phyloP scores from a whole-genome alignment of 1,139 yeast genomes.

The Ogataea hybrid region DNA sequence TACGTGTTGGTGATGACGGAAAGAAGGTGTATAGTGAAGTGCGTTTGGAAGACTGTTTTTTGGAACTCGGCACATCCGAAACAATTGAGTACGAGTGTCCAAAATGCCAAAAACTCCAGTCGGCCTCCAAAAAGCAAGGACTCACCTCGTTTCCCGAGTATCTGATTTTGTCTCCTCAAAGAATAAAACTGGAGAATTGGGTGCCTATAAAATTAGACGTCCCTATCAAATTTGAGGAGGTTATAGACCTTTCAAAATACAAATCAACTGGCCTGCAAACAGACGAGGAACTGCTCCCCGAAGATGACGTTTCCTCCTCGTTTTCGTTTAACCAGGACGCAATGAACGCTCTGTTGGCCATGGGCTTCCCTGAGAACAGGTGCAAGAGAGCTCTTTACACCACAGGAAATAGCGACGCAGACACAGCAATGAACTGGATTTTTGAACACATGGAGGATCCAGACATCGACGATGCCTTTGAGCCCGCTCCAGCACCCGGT shows the following conservation, averaged over 20 bases:
- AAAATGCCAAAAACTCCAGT: conserved; percentile 42
- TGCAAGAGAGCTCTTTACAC: conserved; percentile 64
- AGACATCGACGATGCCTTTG: conserved; percentile 66
- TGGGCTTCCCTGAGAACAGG: conserved; percentile 85
- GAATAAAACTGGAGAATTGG: conserved; percentile 88
- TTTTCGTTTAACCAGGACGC: conserved; percentile 59
- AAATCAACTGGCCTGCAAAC: conserved; percentile 36
- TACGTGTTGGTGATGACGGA: conserved; percentile 42
- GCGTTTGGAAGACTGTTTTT: conserved; percentile 51
- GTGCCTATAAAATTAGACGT: conserved; percentile 80
- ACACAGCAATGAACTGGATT: conserved; percentile 88
- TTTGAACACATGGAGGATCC: conserved; percentile 86
- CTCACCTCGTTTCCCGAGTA: conserved; percentile 68
- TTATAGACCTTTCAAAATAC: conserved; percentile 34
- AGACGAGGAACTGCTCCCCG: conserved; percentile 41
- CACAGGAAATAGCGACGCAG: conserved; percentile 69
- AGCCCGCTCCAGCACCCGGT: conserved; percentile 23
- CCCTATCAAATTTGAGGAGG: conserved; percentile 56
- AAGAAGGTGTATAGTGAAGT: conserved; percentile 49
- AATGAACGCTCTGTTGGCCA: conserved; percentile 54
- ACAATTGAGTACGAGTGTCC: conserved; percentile 68
- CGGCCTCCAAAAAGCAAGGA: conserved; percentile 43
- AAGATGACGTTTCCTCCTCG: conserved; percentile 26
- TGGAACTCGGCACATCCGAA: conserved; percentile 48
- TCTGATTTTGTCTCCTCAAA: conserved; percentile 70